phyloP scores from a whole-genome alignment of 2,329 filamentous ascomycete genomes.

The Microdochium trichocladiopsis region DNA sequence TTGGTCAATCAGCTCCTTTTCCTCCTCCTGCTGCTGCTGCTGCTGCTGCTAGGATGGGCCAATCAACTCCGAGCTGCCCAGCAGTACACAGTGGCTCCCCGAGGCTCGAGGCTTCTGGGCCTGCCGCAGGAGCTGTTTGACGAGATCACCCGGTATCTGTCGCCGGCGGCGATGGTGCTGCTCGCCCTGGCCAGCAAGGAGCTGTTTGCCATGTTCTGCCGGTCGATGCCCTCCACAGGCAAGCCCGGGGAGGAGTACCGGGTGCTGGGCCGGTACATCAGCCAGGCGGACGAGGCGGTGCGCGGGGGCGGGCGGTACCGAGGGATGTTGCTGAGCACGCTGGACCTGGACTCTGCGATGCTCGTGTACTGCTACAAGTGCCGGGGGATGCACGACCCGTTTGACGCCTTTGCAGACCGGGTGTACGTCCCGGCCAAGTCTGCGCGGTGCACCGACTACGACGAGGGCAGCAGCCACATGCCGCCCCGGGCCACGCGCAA shows the following conservation, averaged over 20 bases:
- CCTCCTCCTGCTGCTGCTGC: too few species aligned
- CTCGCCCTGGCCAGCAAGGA: conserved; percentile 18
- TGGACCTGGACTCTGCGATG: conserved; percentile 13
- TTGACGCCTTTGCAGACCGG: conserved; percentile 11
- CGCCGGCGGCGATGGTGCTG: conserved; percentile 8
- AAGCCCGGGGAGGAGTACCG: too few species aligned
- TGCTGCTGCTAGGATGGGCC: too few species aligned
- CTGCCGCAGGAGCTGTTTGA: conserved; percentile 16
- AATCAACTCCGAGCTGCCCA: too few species aligned
- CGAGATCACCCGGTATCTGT: conserved; percentile 12
- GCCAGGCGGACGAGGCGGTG: conserved; percentile 3
- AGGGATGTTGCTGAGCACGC: conserved; percentile 10
- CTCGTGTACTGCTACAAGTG: conserved; percentile 17
- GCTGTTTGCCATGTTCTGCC: conserved; percentile 11
- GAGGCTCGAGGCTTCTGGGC: neutral
- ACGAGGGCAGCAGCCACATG: conserved; percentile 14
- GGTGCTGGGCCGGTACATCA: conserved; percentile 9
- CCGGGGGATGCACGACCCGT: conserved; percentile 13
- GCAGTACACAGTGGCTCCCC: neutral
- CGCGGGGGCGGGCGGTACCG: too few species aligned
- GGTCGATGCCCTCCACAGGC: too few species aligned
- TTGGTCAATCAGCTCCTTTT: too few species aligned
- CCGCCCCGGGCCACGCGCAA: conserved; percentile 14
- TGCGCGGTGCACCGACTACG: conserved; percentile 10
- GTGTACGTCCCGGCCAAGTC: conserved; percentile 10